Conservation (phyloP, 2,329 filamentous ascomycete genomes). For the Apiospora phragmitis region DNA sequence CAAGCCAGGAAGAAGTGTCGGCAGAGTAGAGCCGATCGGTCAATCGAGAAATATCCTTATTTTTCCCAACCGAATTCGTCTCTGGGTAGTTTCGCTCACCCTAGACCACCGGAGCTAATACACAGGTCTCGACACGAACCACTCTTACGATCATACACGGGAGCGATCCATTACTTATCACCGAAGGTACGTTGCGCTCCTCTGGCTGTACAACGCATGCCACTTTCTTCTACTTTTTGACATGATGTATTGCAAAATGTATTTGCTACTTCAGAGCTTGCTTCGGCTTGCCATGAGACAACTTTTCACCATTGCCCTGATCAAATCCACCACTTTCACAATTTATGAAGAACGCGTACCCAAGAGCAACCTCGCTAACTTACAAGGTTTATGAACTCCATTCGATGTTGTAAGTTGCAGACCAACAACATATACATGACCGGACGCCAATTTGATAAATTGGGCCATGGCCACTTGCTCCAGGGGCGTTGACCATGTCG, state of each 20-base stretch:
- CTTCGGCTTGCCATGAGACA: constrained; percentile 88
- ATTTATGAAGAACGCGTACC: neutral
- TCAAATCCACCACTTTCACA: constrained; percentile 26
- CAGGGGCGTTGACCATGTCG: neutral
- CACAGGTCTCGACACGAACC: neutral
- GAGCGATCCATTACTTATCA: constrained; percentile 69
- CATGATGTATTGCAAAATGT: constrained; percentile 95
- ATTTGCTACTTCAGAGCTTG: constrained; percentile 99
- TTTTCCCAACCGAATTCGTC: neutral
- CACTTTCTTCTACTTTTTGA: constrained; percentile 38
- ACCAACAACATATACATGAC: constrained; percentile 83
- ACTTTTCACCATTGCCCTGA: constrained; percentile 90
- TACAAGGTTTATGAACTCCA: constrained; percentile 91
- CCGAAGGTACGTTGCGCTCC: constrained; percentile 62
- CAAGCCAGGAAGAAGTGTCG: constrained; percentile 21
- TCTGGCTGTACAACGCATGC: constrained; percentile 1
- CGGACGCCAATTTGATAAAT: neutral
- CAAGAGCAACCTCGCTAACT: neutral
- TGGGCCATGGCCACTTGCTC: neutral
- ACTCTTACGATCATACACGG: neutral
- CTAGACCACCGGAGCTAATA: neutral
- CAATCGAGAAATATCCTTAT: constrained; percentile 14
- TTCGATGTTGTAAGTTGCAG: constrained; percentile 99
- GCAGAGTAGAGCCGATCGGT: constrained; percentile 9
- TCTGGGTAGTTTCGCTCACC: neutral